Evolutionary conservation across 78 protist genomes (phyloP).

Genomic region (Creolimax fragrantissima): DNA sequence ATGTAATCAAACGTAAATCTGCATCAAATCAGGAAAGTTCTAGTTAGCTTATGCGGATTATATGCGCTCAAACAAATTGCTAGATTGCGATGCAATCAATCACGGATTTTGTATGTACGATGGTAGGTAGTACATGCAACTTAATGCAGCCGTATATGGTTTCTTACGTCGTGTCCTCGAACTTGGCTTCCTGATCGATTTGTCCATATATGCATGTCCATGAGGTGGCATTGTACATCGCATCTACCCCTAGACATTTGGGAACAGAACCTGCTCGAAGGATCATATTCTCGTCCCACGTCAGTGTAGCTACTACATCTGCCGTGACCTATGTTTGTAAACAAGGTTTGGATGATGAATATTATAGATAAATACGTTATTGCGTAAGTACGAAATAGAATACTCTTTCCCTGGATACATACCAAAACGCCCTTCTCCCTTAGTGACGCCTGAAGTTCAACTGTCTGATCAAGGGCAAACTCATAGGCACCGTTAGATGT

Average conservation of each 20-base stretch:
- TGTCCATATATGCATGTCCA: neutral
- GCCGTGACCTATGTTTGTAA: neutral
- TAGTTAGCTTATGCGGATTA: too few relatives aligned
- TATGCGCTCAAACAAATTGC: too few relatives aligned
- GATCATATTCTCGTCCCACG: neutral
- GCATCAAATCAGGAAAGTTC: too few relatives aligned
- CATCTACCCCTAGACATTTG: neutral
- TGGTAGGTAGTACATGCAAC: too few relatives aligned
- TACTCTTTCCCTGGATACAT: neutral
- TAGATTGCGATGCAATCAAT: too few relatives aligned
- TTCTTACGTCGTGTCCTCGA: neutral
- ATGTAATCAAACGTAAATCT: neutral
- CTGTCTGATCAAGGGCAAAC: neutral
- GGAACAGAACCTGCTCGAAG: neutral
- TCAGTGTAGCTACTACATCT: neutral
- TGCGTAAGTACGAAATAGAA: neutral
- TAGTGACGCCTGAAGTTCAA: neutral
- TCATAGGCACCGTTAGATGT: neutral
- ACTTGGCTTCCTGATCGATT: neutral
- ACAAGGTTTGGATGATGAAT: neutral
- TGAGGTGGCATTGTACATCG: neutral
- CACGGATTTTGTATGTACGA: too few relatives aligned
- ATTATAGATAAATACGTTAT: neutral
- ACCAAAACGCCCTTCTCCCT: neutral
- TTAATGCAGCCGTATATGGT: too few relatives aligned